These are phyloP conservation scores for Oryza brachyantha DNA, from an alignment of 176 grass and related monocot species.

Conservation along the genomic window DNA sequence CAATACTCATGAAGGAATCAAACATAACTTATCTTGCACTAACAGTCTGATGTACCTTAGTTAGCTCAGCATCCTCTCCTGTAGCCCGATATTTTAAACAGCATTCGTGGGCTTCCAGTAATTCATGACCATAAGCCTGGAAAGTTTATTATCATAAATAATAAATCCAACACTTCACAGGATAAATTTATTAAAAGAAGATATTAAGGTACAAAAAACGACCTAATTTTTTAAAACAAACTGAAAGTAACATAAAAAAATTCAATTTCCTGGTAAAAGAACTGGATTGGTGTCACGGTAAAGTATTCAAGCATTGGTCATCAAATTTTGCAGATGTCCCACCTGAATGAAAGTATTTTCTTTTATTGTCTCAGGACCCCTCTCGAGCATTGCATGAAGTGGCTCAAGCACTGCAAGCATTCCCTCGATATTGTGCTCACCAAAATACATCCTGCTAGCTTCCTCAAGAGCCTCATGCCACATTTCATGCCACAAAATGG, in stretches of 20 bases:
- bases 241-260: slow-evolving; percentile 21
- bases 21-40: slow-evolving; percentile 5
- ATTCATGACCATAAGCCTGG: slow-evolving; percentile 90
- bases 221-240: slow-evolving; percentile 31
- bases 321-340: slow-evolving; percentile 20
- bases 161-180: background rate
- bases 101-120: slow-evolving; percentile 92
- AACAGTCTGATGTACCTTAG: slow-evolving; percentile 60
- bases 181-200: background rate
- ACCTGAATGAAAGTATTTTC: slow-evolving; percentile 96
- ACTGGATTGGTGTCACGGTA: slow-evolving; percentile 8
- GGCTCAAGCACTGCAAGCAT: slow-evolving; percentile 93
- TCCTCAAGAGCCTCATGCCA: slow-evolving; percentile 99
- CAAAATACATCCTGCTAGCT: slow-evolving; percentile 98
- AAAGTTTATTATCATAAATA: slow-evolving; percentile 3
- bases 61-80: slow-evolving; percentile 89
- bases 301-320: background rate
- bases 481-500: slow-evolving; percentile 99
- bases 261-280: background rate
- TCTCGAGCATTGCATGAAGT: slow-evolving; percentile 90
- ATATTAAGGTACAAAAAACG: slow-evolving; percentile 5
- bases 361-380: slow-evolving; percentile 72
- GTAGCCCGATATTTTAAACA: slow-evolving; percentile 78
- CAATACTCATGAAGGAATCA: slow-evolving; percentile 14
- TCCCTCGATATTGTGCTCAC: slow-evolving; percentile 91